These are phyloP conservation scores for Sungouiella thailandica DNA, from an alignment of 805 yeast genomes.

Conservation along the genomic window DNA sequence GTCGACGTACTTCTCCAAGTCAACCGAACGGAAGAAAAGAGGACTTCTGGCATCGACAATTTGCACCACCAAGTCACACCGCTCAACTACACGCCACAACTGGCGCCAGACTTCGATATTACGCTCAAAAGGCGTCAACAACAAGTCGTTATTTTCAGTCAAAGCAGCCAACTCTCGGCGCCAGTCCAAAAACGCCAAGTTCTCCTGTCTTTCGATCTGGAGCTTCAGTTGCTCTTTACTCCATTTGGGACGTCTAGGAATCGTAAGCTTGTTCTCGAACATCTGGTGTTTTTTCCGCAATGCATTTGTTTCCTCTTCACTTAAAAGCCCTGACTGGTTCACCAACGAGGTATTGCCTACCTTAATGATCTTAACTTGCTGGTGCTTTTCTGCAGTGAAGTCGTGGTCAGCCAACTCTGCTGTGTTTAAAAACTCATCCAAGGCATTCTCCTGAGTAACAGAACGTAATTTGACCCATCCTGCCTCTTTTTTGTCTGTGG, in stretches of 20 bases:
- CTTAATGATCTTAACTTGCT: conserved; percentile 78
- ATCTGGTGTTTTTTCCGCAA: conserved; percentile 59
- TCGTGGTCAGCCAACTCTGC: conserved; percentile 96
- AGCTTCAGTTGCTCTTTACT: conserved; percentile 59
- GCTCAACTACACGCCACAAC: conserved; percentile 94
- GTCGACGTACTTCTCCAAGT: conserved; percentile 76
- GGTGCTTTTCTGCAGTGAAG: conserved; percentile 85
- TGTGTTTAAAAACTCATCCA: conserved; percentile 91
- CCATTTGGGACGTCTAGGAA: conserved; percentile 95
- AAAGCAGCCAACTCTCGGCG: conserved; percentile 81
- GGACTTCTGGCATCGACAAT: conserved; percentile 98
- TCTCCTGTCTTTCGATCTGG: conserved; percentile 82
- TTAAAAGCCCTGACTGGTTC: conserved; percentile 45
- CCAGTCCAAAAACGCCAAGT: conserved; percentile 90
- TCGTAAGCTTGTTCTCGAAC: conserved; percentile 67
- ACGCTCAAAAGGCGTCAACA: conserved; percentile 94
- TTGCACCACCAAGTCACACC: conserved; percentile 91
- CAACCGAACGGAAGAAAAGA: conserved; percentile 79
- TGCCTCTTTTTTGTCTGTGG: conserved; percentile 80
- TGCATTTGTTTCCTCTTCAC: conserved; percentile 60
- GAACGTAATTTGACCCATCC: conserved; percentile 88
- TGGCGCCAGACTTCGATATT: conserved; percentile 98
- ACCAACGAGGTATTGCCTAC: conserved; percentile 50
- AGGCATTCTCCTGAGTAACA: conserved; percentile 88
- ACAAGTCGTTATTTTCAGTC: conserved; percentile 78